phyloP scores from a whole-genome alignment of 2,329 filamentous ascomycete genomes.

The Fusarium keratoplasticum region DNA sequence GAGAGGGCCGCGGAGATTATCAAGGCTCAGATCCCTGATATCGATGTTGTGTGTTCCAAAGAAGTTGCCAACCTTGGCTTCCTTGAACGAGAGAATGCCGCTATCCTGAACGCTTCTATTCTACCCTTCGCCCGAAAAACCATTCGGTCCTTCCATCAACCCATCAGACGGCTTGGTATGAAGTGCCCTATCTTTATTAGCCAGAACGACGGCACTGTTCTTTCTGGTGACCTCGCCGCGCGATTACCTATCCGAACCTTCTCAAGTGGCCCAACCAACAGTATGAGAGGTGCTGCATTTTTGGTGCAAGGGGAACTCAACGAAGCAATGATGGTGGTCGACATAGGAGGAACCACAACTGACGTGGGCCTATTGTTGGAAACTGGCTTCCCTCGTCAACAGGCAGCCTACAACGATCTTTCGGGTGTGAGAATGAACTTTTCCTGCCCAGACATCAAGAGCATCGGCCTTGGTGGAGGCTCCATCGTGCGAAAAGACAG shows the following conservation, averaged over 20 bases:
- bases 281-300: conserved; percentile 72
- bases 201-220: conserved; percentile 72
- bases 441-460: conserved; percentile 67
- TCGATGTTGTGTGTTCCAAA: conserved; percentile 62
- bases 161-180: conserved; percentile 62
- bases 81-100: conserved; percentile 73
- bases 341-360: conserved; percentile 75
- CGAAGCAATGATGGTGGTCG: conserved; percentile 68
- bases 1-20: conserved; percentile 59
- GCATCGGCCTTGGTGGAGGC: conserved; percentile 69
- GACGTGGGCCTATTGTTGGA: conserved; percentile 71
- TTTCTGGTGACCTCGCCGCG: conserved; percentile 64
- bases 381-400: conserved; percentile 72
- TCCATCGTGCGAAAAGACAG: conserved; percentile 61
- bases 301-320: conserved; percentile 55
- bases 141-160: conserved; percentile 65
- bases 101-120: conserved; percentile 73
- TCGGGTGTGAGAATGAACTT: conserved; percentile 73
- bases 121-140: conserved; percentile 67
- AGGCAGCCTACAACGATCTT: conserved; percentile 71
- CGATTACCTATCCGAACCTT: conserved; percentile 71
- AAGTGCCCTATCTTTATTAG: conserved; percentile 69
- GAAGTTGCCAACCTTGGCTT: conserved; percentile 66
- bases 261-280: conserved; percentile 72
- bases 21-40: conserved; percentile 51